phyloP scores from a whole-genome alignment of 768 basidiomycete genomes.

The Pleurotus giganteus region DNA sequence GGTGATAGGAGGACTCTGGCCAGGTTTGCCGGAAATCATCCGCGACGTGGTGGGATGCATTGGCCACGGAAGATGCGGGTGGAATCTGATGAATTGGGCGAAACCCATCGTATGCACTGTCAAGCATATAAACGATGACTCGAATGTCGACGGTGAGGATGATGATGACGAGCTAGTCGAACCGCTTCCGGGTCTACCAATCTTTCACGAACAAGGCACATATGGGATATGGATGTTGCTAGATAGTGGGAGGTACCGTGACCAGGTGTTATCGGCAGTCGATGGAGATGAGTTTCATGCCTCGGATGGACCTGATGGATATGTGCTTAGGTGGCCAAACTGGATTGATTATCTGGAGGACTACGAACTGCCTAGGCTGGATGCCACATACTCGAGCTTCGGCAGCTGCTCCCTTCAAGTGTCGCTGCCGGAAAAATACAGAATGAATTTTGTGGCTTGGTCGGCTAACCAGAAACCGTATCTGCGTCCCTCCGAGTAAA shows the following conservation, averaged over 20 bases:
- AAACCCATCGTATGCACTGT: not conserved
- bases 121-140: not conserved
- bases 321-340: not conserved
- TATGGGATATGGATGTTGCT: not conserved
- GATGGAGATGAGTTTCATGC: not conserved
- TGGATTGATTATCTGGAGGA: not conserved
- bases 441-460: no score
- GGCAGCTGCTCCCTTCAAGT: no score
- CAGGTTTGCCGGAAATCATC: constrained; percentile 13
- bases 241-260: not conserved
- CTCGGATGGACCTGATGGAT: not conserved
- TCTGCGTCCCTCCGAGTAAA: no score
- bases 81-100: not conserved
- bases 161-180: not conserved
- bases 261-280: not conserved
- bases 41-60: not conserved
- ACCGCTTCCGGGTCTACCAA: not conserved
- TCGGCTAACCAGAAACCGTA: no score
- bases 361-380: not conserved
- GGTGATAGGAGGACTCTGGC: constrained; percentile 18
- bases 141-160: not conserved
- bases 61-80: not conserved
- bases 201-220: not conserved
- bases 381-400: no score
- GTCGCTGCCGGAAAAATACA: no score